These are phyloP conservation scores for Toxicodendron radicans DNA, from an alignment of 345 rosid species.

Conservation along the genomic window DNA sequence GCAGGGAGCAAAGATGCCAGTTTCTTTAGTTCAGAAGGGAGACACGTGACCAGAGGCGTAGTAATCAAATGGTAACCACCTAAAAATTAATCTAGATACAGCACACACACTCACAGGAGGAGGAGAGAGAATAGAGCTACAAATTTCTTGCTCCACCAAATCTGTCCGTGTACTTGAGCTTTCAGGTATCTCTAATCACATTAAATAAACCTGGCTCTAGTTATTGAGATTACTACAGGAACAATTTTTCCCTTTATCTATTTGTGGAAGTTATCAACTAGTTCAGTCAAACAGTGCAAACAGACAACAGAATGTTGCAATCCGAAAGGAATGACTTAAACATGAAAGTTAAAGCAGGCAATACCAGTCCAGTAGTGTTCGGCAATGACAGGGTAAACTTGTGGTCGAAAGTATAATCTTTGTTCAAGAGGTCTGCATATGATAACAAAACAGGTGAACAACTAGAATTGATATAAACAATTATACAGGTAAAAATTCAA, in stretches of 20 bases:
- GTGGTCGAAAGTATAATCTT: conserved; percentile 76
- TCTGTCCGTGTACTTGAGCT: not conserved
- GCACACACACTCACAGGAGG: no score
- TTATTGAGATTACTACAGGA: not conserved
- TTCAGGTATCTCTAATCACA: not conserved
- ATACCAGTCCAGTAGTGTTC: conserved; percentile 63
- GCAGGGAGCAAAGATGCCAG: not conserved
- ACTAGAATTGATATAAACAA: conserved; percentile 2
- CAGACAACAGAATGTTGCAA: not conserved
- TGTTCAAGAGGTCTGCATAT: conserved; percentile 65
- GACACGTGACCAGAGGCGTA: not conserved
- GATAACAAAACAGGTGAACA: conserved; percentile 12
- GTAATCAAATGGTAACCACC: not conserved
- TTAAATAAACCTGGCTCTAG: not conserved
- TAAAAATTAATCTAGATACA: not conserved
- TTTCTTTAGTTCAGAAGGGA: not conserved
- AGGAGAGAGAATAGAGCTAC: not conserved
- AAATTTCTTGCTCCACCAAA: not conserved
- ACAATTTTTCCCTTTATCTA: not conserved
- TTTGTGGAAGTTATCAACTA: not conserved
- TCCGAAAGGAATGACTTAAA: not conserved
- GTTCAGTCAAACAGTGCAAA: not conserved
- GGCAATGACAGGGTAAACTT: conserved; percentile 64
- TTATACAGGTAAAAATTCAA: not conserved
- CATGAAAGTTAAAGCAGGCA: conserved; percentile 19